Evolutionary conservation across 1,139 yeast species (phyloP).

Genomic region (Zhuliangozyma parablackwelliae): DNA sequence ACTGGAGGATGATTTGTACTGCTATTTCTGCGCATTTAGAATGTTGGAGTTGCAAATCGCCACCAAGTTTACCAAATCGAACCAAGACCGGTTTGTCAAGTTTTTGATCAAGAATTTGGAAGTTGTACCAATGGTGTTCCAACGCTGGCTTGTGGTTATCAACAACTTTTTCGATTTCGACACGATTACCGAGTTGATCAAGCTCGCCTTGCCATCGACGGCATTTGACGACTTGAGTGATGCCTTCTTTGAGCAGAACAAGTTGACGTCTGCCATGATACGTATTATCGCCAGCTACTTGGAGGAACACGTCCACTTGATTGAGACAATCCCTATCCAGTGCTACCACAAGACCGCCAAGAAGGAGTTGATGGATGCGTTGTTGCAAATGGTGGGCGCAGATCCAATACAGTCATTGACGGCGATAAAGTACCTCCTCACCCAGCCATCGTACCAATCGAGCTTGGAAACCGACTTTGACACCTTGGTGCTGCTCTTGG

Average conservation of each 20-base stretch:
- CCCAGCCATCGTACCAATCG: slow-evolving; percentile 50
- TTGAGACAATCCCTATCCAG: slow-evolving; percentile 40
- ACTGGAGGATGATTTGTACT: slow-evolving; percentile 13
- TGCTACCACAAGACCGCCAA: slow-evolving; percentile 44
- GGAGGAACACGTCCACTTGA: slow-evolving; percentile 2
- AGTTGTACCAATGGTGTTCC: slow-evolving; percentile 25
- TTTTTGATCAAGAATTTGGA: slow-evolving; percentile 12
- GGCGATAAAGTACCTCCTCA: slow-evolving; percentile 32
- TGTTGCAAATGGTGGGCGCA: slow-evolving; percentile 15
- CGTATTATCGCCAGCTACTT: slow-evolving; percentile 10
- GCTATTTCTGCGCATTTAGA: slow-evolving; percentile 42
- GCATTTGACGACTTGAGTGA: slow-evolving; percentile 1
- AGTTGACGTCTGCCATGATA: slow-evolving; percentile 24
- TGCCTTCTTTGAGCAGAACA: slow-evolving; percentile 42
- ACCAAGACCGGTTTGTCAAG: slow-evolving; percentile 22
- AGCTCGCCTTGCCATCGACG: slow-evolving; percentile 1
- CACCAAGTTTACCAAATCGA: slow-evolving; percentile 10
- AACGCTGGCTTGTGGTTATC: slow-evolving; percentile 56
- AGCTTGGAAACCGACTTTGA: slow-evolving; percentile 41
- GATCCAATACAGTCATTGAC: slow-evolving; percentile 8
- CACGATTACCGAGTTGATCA: slow-evolving; percentile 2
- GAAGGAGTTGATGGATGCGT: slow-evolving; percentile 30
- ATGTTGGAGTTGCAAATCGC: slow-evolving; percentile 40
- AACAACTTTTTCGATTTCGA: slow-evolving; percentile 27
- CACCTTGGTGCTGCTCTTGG: slow-evolving; percentile 17